Evolutionary conservation across 2,329 filamentous ascomycete species (phyloP).

Genomic region (Lachnellula cervina): DNA sequence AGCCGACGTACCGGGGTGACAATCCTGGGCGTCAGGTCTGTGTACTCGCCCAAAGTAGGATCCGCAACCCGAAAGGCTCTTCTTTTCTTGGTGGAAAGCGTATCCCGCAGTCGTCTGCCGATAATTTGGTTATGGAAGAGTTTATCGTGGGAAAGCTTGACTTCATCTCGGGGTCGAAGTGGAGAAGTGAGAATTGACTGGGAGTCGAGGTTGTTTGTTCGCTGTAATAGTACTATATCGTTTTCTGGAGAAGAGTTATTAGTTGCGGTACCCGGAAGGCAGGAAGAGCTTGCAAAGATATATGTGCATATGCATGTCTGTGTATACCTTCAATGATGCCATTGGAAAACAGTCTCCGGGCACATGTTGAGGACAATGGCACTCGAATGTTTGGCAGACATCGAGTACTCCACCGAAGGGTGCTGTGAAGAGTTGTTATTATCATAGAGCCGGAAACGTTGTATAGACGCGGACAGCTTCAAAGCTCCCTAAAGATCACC

Average conservation of each 20-base stretch:
- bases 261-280: neutral
- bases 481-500: neutral
- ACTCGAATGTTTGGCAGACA: neutral
- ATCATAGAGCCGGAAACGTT: no score
- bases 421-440: neutral
- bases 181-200: conserved; percentile 36
- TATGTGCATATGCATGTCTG: no score
- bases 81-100: conserved; percentile 17
- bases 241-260: conserved; percentile 22
- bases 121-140: conserved; percentile 38
- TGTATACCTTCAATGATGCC: conserved; percentile 17
- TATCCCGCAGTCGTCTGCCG: conserved; percentile 23
- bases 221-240: conserved; percentile 29
- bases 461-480: neutral
- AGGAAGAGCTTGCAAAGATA: neutral
- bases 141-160: conserved; percentile 24
- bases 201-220: conserved; percentile 8
- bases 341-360: conserved; percentile 7
- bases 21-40: conserved; percentile 58
- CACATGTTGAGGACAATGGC: conserved; percentile 1
- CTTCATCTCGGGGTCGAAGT: conserved; percentile 34
- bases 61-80: conserved; percentile 43
- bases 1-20: conserved; percentile 62
- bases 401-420: neutral
- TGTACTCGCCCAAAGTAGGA: conserved; percentile 69